A percentile compares a stretch with the other conserved stretches of the same genome.
Evolutionary conservation across 1,284 basidiomycete genomes (phyloP).

Genomic region (Coniophora puteana): DNA sequence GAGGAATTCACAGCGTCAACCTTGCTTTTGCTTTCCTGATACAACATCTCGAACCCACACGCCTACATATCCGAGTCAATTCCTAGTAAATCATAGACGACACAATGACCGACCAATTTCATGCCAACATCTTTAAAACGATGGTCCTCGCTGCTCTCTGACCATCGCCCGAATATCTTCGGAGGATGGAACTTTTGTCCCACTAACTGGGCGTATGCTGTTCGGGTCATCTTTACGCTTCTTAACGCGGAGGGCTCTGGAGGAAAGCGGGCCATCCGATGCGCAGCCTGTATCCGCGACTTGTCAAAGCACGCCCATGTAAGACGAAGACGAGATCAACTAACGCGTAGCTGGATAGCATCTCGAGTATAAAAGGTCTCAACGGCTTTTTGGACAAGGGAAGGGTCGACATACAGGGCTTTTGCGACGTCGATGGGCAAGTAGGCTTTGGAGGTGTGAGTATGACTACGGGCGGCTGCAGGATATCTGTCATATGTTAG

Average conservation of each 20-base stretch:
- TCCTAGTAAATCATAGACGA: not conserved
- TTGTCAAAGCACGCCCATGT: conserved; percentile 5
- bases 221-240: conserved; percentile 75
- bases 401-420: conserved; percentile 61
- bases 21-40: conserved; percentile 70
- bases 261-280: conserved; percentile 86
- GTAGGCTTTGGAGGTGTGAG: conserved; percentile 79
- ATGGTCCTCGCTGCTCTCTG: conserved; percentile 60
- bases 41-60: conserved; percentile 94
- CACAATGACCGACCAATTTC: conserved; percentile 68
- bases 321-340: conserved; percentile 20
- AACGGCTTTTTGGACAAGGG: conserved; percentile 80
- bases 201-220: conserved; percentile 88
- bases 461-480: conserved; percentile 59
- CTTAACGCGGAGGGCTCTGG: conserved; percentile 62
- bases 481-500: conserved; percentile 58
- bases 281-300: conserved; percentile 55
- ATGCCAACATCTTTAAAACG: conserved; percentile 83
- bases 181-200: conserved; percentile 93
- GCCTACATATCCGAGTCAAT: conserved; percentile 44
- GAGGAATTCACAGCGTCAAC: conserved; percentile 33
- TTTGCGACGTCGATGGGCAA: conserved; percentile 77
- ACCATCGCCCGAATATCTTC: conserved; percentile 80
- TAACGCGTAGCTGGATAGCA: conserved; percentile 80
- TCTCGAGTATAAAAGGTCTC: conserved; percentile 94